These are phyloP conservation scores for Talaromyces atroroseus DNA, from an alignment of 2,329 filamentous ascomycete genomes.

Conservation along the genomic window DNA sequence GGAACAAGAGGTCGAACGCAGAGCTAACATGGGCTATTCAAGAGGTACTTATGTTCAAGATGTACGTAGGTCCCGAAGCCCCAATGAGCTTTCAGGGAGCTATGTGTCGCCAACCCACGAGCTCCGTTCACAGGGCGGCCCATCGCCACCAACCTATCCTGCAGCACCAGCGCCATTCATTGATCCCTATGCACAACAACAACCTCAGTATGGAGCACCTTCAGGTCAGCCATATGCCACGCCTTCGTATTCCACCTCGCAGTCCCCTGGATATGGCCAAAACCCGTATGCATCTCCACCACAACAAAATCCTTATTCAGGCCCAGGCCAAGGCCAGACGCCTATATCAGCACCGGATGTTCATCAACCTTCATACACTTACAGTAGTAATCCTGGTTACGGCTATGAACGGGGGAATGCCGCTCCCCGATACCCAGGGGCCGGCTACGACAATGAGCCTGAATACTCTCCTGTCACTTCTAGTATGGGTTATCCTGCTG, in stretches of 20 bases:
- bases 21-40: conserved; percentile 35
- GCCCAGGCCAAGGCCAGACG: conserved; percentile 29
- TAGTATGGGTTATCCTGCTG: conserved; percentile 34
- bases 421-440: conserved; percentile 38
- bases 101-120: conserved; percentile 37
- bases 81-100: conserved; percentile 33
- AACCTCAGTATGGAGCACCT: conserved; percentile 27
- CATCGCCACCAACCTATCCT: conserved; percentile 33
- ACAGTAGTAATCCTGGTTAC: conserved; percentile 29
- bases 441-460: conserved; percentile 37
- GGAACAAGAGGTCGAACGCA: conserved; percentile 40
- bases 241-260: conserved; percentile 14
- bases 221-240: conserved; percentile 31
- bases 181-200: conserved; percentile 32
- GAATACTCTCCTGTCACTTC: conserved; percentile 38
- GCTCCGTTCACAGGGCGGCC: conserved; percentile 30
- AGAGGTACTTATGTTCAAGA: conserved; percentile 40
- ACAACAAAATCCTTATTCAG: conserved; percentile 16
- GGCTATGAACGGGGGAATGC: conserved; percentile 35
- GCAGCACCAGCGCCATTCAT: conserved; percentile 31
- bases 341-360: conserved; percentile 35
- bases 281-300: conserved; percentile 30
- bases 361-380: conserved; percentile 34
- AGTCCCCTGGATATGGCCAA: conserved; percentile 19
- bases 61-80: conserved; percentile 29